Evolutionary conservation across 1,139 yeast species (phyloP), one percentile per base, ranked within the genome.

Genomic region (Candida smagusa): DNA sequence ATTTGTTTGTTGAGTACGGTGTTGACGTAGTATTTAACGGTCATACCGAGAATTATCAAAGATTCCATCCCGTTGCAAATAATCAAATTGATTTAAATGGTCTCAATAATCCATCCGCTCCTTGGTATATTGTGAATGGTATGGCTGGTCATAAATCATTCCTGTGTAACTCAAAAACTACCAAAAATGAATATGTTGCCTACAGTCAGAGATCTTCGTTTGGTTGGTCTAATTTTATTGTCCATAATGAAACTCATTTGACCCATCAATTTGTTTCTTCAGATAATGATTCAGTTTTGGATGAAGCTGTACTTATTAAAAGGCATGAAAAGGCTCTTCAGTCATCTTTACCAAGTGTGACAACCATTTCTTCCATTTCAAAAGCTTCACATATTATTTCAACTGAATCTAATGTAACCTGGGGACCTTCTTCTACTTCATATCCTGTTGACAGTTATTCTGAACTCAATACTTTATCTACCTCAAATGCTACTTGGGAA

Each of bases 51-150:
- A 35, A 35, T 30, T 35, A 35, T 34, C 30, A 35, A 12, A 25
- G 38, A 21, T 22, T 35, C 28, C 5, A 30, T 2, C 38, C 38
- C 6, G 22, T 35, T 21, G 33, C 33, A 16, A 26, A 30, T 22
- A 28, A 35, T 13, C 24, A n/a, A 3, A 12, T 35, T 12, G 38
- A 35, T 23, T 34, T 34, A 8, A 35, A 35, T 12, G 38, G 38
- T 9, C 34, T 35, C 12, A 35, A 35, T 30, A 35, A 35, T 22
- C 38, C 38, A 9, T 30, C 38, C 7, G 22, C 38, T 6, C 38
- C 38, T n/a, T 35, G 38, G 38, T 35, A 35, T 30, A 35, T 35
- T 22, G 30, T 35, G 31, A 35, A 35, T 25, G 38, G 38, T 25
- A 35, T 35, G 27, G 34, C 38, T 8, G 38, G 38, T 9, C 38